Conservation (phyloP, 164 flowering plant species). For the Nelumbo lutea region DNA sequence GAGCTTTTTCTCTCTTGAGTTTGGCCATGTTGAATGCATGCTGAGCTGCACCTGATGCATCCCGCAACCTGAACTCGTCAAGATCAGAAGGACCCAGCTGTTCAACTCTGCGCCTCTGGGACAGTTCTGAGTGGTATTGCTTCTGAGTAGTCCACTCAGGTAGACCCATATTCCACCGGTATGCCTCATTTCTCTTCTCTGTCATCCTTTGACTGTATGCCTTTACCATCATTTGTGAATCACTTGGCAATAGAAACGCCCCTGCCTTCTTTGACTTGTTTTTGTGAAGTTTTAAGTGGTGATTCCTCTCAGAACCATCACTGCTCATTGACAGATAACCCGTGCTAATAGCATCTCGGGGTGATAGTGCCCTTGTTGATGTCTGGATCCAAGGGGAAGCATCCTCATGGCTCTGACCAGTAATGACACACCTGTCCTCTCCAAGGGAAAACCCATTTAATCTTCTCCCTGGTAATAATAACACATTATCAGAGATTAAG, state of each 20-base stretch:
- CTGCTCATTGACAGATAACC: constrained; percentile 40
- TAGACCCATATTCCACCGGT: constrained; percentile 37
- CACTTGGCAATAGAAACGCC: constrained; percentile 23
- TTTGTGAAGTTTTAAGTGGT: constrained; percentile 32
- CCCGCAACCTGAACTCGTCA: constrained; percentile 78
- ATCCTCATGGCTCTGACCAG: constrained; percentile 45
- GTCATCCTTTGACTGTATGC: constrained; percentile 29
- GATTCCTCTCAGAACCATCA: constrained; percentile 50
- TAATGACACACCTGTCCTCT: constrained; percentile 45
- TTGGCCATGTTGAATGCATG: constrained; percentile 75
- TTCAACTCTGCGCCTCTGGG: constrained; percentile 30
- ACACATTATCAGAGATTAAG: constrained; percentile 4
- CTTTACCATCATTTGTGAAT: constrained; percentile 21
- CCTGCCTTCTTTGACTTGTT: constrained; percentile 55
- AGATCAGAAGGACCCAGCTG: constrained; percentile 49
- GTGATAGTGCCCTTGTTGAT: constrained; percentile 46
- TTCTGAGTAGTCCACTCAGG: constrained; percentile 49
- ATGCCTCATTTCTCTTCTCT: constrained; percentile 42
- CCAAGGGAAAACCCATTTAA: constrained; percentile 43
- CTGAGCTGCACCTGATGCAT: constrained; percentile 78
- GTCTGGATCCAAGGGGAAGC: constrained; percentile 45
- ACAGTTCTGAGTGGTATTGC: constrained; percentile 30
- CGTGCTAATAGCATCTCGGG: constrained; percentile 36
- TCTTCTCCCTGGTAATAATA: constrained; percentile 55
- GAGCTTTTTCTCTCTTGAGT: constrained; percentile 75